phyloP scores from a whole-genome alignment of 2,329 filamentous ascomycete species.

The Aspergillus terreus region DNA sequence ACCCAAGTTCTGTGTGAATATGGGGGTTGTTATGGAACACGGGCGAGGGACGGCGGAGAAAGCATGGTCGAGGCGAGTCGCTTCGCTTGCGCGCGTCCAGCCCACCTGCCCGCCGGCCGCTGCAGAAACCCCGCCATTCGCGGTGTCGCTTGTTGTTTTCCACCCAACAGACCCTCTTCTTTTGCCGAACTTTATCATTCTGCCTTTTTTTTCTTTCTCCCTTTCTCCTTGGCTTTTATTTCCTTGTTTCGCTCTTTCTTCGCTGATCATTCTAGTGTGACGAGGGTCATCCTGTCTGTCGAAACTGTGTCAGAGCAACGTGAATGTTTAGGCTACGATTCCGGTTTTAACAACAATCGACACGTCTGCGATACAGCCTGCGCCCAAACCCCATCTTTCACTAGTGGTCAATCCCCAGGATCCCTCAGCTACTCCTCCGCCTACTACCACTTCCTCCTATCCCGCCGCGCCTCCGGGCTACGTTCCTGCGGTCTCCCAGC shows the following conservation, averaged over 20 bases:
- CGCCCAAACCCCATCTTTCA: conserved; percentile 42
- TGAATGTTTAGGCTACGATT: conserved; percentile 64
- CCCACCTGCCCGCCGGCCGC: conserved; percentile 12
- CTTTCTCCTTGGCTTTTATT: conserved; percentile 1
- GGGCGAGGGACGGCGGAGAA: conserved; percentile 6
- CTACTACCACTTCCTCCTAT: conserved; percentile 22
- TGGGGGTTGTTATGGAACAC: conserved; percentile 1
- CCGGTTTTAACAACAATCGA: conserved; percentile 68
- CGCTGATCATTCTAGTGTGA: conserved; percentile 66
- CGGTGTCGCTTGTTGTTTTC: conserved; percentile 19
- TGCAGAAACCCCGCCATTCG: conserved; percentile 19
- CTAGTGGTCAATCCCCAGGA: conserved; percentile 39
- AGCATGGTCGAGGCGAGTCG: conserved; percentile 11
- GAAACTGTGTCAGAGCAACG: conserved; percentile 65
- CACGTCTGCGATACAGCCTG: conserved; percentile 64
- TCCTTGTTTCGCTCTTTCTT: conserved; percentile 1
- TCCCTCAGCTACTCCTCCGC: conserved; percentile 22
- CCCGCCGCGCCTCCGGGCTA: conserved; percentile 38
- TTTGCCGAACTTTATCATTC: conserved; percentile 11
- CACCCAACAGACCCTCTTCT: conserved; percentile 8
- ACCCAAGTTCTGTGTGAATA: too few relatives aligned
- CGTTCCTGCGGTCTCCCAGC: conserved; percentile 36
- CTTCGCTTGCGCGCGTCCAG: conserved; percentile 23
- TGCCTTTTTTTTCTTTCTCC: conserved; percentile 15
- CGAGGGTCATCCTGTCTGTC: conserved; percentile 86